Conservation (phyloP, 2,329 filamentous ascomycete species). For the Claviceps sp. region DNA sequence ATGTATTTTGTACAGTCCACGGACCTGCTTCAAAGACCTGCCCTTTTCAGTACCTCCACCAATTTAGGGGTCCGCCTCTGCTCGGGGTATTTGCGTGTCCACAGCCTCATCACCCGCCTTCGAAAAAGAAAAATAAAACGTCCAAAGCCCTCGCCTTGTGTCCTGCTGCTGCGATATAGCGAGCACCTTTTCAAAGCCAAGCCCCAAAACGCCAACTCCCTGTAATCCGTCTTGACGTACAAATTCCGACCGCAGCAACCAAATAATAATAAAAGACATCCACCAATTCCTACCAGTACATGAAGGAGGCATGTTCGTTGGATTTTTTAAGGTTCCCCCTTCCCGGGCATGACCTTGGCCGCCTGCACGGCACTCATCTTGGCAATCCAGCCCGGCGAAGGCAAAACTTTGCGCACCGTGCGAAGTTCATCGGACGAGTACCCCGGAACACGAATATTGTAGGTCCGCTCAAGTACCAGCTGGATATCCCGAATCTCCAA, state of each 20-base stretch:
- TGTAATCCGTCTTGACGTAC: not conserved
- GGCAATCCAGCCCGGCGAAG: conserved; percentile 75
- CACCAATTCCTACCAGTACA: not conserved
- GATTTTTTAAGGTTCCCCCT: conserved; percentile 28
- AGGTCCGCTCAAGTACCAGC: conserved; percentile 68
- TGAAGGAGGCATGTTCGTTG: not conserved
- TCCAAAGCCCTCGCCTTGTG: not conserved
- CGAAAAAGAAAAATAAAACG: not conserved
- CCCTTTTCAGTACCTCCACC: not conserved
- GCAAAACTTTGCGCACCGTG: conserved; percentile 86
- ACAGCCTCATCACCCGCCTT: not conserved
- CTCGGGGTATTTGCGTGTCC: not conserved
- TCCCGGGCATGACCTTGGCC: conserved; percentile 64
- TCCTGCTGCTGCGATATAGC: not conserved
- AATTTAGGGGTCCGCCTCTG: not conserved
- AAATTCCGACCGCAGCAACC: not conserved
- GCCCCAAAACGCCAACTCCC: not conserved
- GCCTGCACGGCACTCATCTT: conserved; percentile 97
- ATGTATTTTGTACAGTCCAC: not conserved
- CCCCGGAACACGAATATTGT: conserved; percentile 85
- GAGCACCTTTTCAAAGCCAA: not conserved
- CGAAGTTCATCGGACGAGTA: conserved; percentile 90
- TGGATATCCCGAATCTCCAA: conserved; percentile 83
- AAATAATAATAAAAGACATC: not conserved
- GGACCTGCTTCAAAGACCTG: too few species aligned